These are phyloP conservation scores for Tilletiopsis washingtonensis DNA, from an alignment of 1,284 basidiomycete genomes.

Conservation along the genomic window DNA sequence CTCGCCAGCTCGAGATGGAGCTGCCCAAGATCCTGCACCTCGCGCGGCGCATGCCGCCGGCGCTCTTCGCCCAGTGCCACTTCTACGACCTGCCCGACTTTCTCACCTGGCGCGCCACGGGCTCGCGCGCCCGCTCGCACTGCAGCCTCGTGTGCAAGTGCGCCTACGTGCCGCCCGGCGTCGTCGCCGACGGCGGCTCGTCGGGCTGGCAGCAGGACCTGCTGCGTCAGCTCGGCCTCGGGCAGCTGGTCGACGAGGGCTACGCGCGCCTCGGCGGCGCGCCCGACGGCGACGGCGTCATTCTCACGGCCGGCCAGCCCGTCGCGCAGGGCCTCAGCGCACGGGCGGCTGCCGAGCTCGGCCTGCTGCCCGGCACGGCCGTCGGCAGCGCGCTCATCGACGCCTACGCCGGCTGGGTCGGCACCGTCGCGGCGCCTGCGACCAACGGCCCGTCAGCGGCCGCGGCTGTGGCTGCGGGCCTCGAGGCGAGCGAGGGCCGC, in stretches of 20 bases:
- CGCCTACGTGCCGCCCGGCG: conserved; percentile 72
- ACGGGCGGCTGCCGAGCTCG: conserved; percentile 73
- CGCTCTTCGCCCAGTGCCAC: conserved; percentile 71
- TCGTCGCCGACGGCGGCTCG: conserved; percentile 38
- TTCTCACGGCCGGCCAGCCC: conserved; percentile 84
- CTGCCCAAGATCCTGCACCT: conserved; percentile 89
- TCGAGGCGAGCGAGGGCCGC: conserved; percentile 53
- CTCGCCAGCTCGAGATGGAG: conserved; percentile 40
- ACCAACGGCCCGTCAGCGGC: conserved; percentile 49
- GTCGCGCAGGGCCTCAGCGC: conserved; percentile 75
- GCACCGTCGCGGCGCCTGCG: conserved; percentile 79
- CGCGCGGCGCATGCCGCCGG: conserved; percentile 72
- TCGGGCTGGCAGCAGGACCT: conserved; percentile 44
- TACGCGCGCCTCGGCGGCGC: conserved; percentile 73
- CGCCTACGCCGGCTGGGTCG: conserved; percentile 98
- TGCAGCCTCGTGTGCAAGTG: conserved; percentile 97
- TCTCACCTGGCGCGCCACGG: conserved; percentile 85
- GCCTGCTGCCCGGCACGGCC: conserved; percentile 76
- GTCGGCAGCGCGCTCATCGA: conserved; percentile 93
- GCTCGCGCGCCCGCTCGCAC: conserved; percentile 67
- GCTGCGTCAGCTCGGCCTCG: conserved; percentile 43
- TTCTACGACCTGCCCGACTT: conserved; percentile 98
- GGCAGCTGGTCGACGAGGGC: conserved; percentile 52
- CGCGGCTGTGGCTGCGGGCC: too few species aligned
- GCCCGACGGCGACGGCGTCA: conserved; percentile 55